Base-by-base conservation (phyloP, 345 rosid species). In the Lepidium sativum region DNA sequence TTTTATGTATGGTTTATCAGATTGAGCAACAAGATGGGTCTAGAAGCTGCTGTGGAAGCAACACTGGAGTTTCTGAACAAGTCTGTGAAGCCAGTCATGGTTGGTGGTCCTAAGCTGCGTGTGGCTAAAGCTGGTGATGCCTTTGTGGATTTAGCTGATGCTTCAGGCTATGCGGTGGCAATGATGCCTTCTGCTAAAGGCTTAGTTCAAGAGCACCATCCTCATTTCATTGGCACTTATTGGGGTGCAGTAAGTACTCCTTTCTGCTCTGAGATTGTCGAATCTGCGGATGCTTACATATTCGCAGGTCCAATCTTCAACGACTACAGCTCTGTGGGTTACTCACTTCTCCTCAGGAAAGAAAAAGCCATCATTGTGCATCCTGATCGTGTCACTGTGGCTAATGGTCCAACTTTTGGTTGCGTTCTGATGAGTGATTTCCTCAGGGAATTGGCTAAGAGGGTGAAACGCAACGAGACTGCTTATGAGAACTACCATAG, bases 191-290 rank as follows among this genome's bases (percentile, higher is more conserved):
- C 60, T 54, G 60, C 60, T 3, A 54, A 54, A 54, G 60, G 60
- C 9, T 35, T 54, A 33, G 60, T 54, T 1, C 60, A 43, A 54
- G 60, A 54, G 60, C 60, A 54, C 2, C 60, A 35, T 54, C 32
- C 31, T 54, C 60, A 54, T 54, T 54, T 54, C 60, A 35, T 54
- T 54, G 43, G 60, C 1, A 54, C 60, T 35, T 54, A 54, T 1
- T 54, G 60, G 60, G 60, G 60, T 12, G 60, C 60, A 18, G 32
- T 54, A 53, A 70, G 86, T 58, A 78, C 79, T 0, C 64, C 80
- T 2, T 82, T 75, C 45, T 82, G 82, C 10, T 57, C 71, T 2
- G 82, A 78, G 74, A 80, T 82, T 33, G 82, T 82, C 3, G 86
- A 80, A 49, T 77, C 60, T 54, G 60, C 60, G 15, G 60, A 54